Percentiles rank a stretch among this genome's conserved stretches.
phyloP scores from a whole-genome alignment of 805 yeast species.

The Starmerella khaoyaiensis region DNA sequence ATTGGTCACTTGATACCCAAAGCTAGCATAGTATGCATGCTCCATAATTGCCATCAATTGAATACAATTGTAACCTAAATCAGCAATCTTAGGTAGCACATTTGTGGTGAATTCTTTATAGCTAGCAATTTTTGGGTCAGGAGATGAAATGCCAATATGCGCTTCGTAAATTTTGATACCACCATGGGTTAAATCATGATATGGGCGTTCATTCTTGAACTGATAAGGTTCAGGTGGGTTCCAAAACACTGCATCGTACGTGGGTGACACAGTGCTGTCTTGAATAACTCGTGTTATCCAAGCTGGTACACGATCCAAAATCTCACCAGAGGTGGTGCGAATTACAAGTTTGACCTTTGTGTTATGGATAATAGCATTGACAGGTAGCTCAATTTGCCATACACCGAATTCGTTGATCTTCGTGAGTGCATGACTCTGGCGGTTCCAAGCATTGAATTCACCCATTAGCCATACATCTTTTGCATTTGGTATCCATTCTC shows the following conservation, averaged over 20 bases:
- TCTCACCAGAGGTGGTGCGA: constrained; percentile 51
- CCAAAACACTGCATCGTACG: constrained; percentile 87
- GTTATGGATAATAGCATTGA: constrained; percentile 65
- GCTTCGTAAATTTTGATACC: constrained; percentile 72
- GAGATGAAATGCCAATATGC: constrained; percentile 82
- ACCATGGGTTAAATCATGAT: constrained; percentile 24
- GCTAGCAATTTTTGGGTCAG: constrained; percentile 73
- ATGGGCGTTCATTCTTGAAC: constrained; percentile 59
- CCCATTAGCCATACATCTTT: constrained; percentile 65
- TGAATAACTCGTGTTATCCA: constrained; percentile 78
- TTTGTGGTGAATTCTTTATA: constrained; percentile 73
- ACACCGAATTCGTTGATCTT: constrained; percentile 54
- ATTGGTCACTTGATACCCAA: constrained; percentile 92
- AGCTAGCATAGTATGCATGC: constrained; percentile 95
- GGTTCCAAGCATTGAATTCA: constrained; percentile 80
- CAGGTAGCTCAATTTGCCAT: constrained; percentile 50
- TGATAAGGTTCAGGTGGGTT: constrained; percentile 52
- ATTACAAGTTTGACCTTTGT: constrained; percentile 56
- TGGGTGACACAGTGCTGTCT: constrained; percentile 33
- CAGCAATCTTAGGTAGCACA: constrained; percentile 69
- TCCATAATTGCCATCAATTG: constrained; percentile 98
- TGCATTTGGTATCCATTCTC: constrained; percentile 91
- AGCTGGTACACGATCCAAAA: constrained; percentile 72
- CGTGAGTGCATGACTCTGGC: constrained; percentile 39
- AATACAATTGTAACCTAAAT: constrained; percentile 80